Evolutionary conservation across 805 yeast genomes (phyloP), one percentile per base, ranked within the genome.

Genomic region (Candida tammaniensis): DNA sequence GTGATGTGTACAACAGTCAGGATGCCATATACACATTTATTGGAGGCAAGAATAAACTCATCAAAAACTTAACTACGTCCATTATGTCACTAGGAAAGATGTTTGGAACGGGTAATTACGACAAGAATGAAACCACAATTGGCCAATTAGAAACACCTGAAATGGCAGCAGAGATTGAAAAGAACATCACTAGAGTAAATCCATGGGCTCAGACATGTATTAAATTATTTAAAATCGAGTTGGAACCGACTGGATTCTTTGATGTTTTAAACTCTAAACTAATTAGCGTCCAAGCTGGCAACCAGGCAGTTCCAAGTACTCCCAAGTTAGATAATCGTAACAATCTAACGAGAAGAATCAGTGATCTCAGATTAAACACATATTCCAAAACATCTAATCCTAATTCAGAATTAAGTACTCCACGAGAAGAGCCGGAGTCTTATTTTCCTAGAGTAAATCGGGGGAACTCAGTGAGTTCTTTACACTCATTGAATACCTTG

Each of bases 191-290:
- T 8, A 53, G 58, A 33, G 52, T 62, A 3, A 77, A 78, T 38
- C 64, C 72, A 10, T 80, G 84, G 84, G 59, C 63, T 13, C 61
- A 62, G 8, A 75, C 84, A 3, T 43, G 57, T 12, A 57, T 80
- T 12, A 64, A 52, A 42, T 61, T 80, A 30, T 80, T 82, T 54
- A 64, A 61, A 24, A 61, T 79, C 7, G 54, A 56, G 23, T 24
- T 37, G 2, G 33, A 39, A 11, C 31, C 42, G 1, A 46, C 35
- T 22, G 51, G 55, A 1, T 49, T 54, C 21, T 52, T 54, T 27
- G 48, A 49, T 10, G 36, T 43, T 8, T 31, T 51, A 5, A 44
- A 42, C 27, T 33, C 42, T 1, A 40, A 42, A 26, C 22, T 43
- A 9, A 31, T 24, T n/a, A 28, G 27, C 11, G 22, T 21, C 11